Base-by-base conservation (phyloP, 306 rosid genomes). In the Castanospermum australe region DNA sequence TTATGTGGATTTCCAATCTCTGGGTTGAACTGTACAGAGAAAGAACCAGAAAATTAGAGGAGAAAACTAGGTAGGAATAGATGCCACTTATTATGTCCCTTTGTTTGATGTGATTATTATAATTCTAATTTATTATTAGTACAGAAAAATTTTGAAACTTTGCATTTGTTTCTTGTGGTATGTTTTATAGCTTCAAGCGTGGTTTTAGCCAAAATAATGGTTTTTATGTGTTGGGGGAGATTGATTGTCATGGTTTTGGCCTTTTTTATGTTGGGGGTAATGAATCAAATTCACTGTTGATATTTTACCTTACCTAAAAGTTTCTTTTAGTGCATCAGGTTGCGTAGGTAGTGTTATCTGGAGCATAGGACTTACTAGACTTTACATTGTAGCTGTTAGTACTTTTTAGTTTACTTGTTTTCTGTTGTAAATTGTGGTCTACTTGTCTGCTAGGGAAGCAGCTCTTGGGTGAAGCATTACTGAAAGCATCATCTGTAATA, bases 1-100 rank as follows among this genome's bases (percentile, higher is more conserved):
- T 93, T 39, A 12, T 91, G 87, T 95, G 99, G 99, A 83, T 95
- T 83, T 78, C 54, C 0, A 90, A 93, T 84, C 94, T 92, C 14
- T 95, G 99, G 99, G 10, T 91, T 62, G 91, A 91, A 50, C 67
- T 91, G 14, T 86, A 50, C 14, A 81, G 79, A 51, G 89, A 85
- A 20, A 86, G 85, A 48, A 85, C 15, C 10, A 67, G 21, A 13
- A 86, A 93, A 36, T 71, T 90, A 64, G 90, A 81, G 67, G 78
- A 84, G 88, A 93, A 95, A 82, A 56, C 4, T 45, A 84, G 84
- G 59, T 92, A 86, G 88, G 36, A 8, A 38, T 12, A 30, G n/a
- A 44, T 14, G n/a, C 50, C 18, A 36, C 36, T 51, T 65, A 68
- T 17, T 60, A 0, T 73, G 5, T 13, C 1, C 1, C 0, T 32